These are phyloP conservation scores for Chlamydomonas urium DNA, from an alignment of 139 green algal species.

Conservation along the genomic window DNA sequence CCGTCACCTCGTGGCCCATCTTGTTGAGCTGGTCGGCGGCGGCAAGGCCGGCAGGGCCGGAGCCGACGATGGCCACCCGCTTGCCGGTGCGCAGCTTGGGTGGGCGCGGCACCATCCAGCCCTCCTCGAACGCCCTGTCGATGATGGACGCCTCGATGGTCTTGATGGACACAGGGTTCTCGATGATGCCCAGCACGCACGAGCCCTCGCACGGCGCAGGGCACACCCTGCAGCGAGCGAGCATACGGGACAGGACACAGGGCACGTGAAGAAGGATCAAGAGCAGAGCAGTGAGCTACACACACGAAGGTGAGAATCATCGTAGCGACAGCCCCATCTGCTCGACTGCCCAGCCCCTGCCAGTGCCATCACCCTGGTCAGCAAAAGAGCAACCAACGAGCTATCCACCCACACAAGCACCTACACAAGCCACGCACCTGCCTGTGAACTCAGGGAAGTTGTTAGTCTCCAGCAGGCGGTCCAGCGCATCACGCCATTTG, in stretches of 20 bases:
- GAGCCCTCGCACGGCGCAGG: constrained; percentile 91
- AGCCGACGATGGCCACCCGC: constrained; percentile 84
- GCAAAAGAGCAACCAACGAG: neutral
- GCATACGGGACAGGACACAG: too few relatives aligned
- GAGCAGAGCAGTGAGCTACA: too few relatives aligned
- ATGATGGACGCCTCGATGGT: constrained; percentile 93
- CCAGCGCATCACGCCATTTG: constrained; percentile 83
- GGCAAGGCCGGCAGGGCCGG: constrained; percentile 85
- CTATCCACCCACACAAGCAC: neutral
- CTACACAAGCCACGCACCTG: too few relatives aligned
- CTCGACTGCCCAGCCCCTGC: neutral
- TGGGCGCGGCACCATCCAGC: constrained; percentile 88
- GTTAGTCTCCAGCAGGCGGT: constrained; percentile 94
- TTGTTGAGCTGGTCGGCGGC: constrained; percentile 98
- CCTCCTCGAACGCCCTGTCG: constrained; percentile 89
- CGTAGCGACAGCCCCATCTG: too few relatives aligned
- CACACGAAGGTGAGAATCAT: too few relatives aligned
- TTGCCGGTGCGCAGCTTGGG: constrained; percentile 73
- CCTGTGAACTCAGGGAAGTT: constrained; percentile 99
- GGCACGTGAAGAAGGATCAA: too few relatives aligned
- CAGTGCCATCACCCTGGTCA: neutral
- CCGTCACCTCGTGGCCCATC: constrained; percentile 80
- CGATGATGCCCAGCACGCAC: constrained; percentile 95
- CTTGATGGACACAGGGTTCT: constrained; percentile 96
- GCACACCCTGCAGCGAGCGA: too few relatives aligned